These are phyloP conservation scores for Colletotrichum tofieldiae DNA, from an alignment of 2,329 filamentous ascomycete genomes.

Conservation along the genomic window DNA sequence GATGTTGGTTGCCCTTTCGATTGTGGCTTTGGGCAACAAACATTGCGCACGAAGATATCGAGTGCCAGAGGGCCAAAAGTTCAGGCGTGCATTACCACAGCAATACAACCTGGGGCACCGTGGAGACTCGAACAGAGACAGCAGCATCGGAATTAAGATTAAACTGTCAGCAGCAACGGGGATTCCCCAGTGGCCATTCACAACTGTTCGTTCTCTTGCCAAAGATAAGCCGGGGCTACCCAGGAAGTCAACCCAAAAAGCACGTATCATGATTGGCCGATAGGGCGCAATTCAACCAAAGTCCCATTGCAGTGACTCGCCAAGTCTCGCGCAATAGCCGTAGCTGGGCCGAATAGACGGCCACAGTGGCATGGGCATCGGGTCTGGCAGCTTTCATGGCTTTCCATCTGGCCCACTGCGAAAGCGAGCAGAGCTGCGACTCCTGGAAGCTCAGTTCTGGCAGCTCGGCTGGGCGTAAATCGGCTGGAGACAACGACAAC, in stretches of 20 bases:
- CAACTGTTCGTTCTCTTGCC: background rate
- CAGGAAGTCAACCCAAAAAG: background rate
- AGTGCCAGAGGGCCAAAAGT: background rate
- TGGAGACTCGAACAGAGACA: constrained; percentile 2
- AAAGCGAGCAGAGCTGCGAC: background rate
- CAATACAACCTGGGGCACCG: background rate
- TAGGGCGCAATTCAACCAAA: constrained; percentile 4
- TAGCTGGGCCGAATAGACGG: constrained; percentile 24
- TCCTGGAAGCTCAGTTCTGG: background rate
- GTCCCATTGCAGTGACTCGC: constrained; percentile 29
- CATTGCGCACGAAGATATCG: background rate
- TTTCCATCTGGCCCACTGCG: background rate
- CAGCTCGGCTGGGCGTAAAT: background rate
- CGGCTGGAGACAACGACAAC: constrained; percentile 2
- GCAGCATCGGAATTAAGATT: constrained; percentile 30
- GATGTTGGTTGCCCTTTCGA: background rate
- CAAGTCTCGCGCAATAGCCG: constrained; percentile 36
- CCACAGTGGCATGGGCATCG: constrained; percentile 18
- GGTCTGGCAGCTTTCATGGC: constrained; percentile 3
- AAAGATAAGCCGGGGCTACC: constrained; percentile 30
- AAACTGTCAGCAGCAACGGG: constrained; percentile 6
- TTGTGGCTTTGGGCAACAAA: background rate
- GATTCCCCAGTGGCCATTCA: constrained; percentile 22
- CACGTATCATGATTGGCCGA: constrained; percentile 23
- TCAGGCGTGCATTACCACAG: background rate